phyloP scores from a whole-genome alignment of 805 yeast genomes.

The Pichia phayaonensis region DNA sequence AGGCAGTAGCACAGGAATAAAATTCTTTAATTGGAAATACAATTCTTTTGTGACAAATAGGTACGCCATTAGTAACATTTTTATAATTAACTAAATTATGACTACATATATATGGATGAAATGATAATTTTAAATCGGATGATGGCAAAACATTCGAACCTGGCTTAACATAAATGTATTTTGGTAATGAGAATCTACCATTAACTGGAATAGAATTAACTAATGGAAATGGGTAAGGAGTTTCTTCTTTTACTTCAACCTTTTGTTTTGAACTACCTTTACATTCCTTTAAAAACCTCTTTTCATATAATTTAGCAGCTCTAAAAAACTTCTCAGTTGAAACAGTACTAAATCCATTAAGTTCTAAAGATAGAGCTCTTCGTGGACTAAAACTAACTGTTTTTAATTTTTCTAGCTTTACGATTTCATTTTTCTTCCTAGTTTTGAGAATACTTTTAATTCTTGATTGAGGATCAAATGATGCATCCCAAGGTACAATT shows the following conservation, averaged over 20 bases:
- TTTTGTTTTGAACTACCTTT: neutral
- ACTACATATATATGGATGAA: neutral
- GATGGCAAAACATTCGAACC: neutral
- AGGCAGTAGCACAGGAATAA: neutral
- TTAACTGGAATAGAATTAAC: neutral
- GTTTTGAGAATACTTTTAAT: neutral
- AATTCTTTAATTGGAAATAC: neutral
- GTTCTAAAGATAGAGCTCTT: neutral
- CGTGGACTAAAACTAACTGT: neutral
- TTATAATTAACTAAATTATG: neutral
- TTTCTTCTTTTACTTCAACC: neutral
- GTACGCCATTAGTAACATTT: neutral
- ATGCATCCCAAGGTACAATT: neutral
- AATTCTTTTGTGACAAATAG: neutral
- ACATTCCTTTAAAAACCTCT: neutral
- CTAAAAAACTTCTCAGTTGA: neutral
- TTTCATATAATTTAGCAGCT: neutral
- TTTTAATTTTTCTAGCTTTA: neutral
- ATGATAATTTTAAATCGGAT: neutral
- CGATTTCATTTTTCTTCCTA: neutral
- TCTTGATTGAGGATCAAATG: neutral
- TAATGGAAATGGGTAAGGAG: neutral
- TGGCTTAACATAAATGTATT: neutral
- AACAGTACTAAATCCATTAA: neutral
- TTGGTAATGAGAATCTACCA: neutral